phyloP scores from a whole-genome alignment of 352 stramenopile species.

The Globisporangium nagaii region DNA sequence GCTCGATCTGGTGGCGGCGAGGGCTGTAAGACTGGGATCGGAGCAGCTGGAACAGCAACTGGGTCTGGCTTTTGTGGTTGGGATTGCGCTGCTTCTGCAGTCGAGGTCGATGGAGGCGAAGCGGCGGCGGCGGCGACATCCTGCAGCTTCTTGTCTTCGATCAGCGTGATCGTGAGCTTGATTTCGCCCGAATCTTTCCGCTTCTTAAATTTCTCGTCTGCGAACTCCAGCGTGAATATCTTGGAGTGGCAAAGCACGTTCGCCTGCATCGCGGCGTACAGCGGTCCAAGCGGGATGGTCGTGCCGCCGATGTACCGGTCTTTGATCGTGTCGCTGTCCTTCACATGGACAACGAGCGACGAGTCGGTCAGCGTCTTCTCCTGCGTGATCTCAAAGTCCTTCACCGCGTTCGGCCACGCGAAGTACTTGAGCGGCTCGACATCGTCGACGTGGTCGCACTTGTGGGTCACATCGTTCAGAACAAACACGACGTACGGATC shows the following conservation, averaged over 20 bases:
- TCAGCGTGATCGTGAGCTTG: constrained; percentile 34
- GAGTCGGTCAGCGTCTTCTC: constrained; percentile 8
- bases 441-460: constrained; percentile 29
- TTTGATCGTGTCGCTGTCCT: constrained; percentile 40
- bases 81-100: neutral
- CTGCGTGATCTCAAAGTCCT: constrained; percentile 26
- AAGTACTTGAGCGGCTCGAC: constrained; percentile 41
- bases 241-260: constrained; percentile 23
- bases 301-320: constrained; percentile 46
- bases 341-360: constrained; percentile 31
- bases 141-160: constrained; percentile 12
- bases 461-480: constrained; percentile 20
- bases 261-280: constrained; percentile 10
- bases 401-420: constrained; percentile 31
- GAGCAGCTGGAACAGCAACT: no score
- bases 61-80: neutral
- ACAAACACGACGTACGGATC: constrained; percentile 42
- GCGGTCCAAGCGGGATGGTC: constrained; percentile 20
- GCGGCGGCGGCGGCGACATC: no score
- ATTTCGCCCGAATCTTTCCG: constrained; percentile 28
- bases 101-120: neutral
- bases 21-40: no score
- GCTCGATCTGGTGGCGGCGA: neutral
- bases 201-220: constrained; percentile 40
- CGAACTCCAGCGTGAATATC: constrained; percentile 34